Percentiles rank a stretch among this genome's conserved stretches.
Conservation (phyloP, 1,284 basidiomycete species). For the Ceratobasidium sp. region DNA sequence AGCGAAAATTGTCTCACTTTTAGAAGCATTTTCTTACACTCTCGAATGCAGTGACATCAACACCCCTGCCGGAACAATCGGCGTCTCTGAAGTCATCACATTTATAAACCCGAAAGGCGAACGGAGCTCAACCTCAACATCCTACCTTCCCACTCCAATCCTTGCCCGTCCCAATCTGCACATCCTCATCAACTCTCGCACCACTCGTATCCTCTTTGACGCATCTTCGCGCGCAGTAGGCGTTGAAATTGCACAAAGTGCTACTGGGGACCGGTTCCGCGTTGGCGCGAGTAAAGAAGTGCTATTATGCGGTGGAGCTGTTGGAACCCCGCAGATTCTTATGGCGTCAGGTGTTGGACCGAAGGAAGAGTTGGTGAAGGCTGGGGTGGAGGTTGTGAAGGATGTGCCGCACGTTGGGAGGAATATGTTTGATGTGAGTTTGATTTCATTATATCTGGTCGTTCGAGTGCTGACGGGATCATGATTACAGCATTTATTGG, state of each 20-base stretch:
- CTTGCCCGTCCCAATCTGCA: constrained; percentile 60
- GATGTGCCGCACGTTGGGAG: constrained; percentile 47
- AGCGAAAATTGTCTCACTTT: constrained; percentile 22
- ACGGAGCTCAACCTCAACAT: constrained; percentile 60
- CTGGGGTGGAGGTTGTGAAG: constrained; percentile 43
- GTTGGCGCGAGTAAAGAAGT: constrained; percentile 59
- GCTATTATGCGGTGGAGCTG: constrained; percentile 48
- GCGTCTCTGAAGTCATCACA: constrained; percentile 54
- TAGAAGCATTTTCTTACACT: not conserved
- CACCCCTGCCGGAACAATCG: constrained; percentile 52
- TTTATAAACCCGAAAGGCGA: constrained; percentile 57
- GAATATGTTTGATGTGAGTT: constrained; percentile 49
- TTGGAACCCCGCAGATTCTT: constrained; percentile 50
- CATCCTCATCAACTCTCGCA: constrained; percentile 58
- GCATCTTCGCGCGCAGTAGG: constrained; percentile 52
- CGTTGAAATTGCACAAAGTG: constrained; percentile 55
- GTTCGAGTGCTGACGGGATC: not conserved
- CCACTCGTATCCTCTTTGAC: constrained; percentile 50
- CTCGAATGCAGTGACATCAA: constrained; percentile 56
- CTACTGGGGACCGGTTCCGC: constrained; percentile 51
- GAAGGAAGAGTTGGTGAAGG: constrained; percentile 41
- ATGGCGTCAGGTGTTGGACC: constrained; percentile 49
- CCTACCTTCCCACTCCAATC: constrained; percentile 59
- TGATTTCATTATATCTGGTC: not conserved
- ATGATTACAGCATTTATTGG: constrained; percentile 45